Percentiles rank a stretch among this genome's conserved stretches.
Conservation (phyloP, 2,329 filamentous ascomycete genomes). For the Coniochaeta ligniaria region DNA sequence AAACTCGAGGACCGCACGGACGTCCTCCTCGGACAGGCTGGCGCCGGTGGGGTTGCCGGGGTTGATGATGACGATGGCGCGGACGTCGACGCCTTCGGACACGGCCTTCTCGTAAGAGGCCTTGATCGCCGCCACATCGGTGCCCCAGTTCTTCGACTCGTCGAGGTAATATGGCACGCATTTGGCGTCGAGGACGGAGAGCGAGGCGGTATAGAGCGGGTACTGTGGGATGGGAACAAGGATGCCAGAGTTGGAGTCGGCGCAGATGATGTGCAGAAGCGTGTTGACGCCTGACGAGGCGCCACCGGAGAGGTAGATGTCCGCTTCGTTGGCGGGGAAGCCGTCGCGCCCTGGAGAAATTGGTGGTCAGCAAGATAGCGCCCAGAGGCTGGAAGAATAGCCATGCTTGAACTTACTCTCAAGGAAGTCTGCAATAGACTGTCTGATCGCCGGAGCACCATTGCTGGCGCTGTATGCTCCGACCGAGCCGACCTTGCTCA, state of each 20-base stretch:
- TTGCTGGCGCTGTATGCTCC: conserved; percentile 95
- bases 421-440: conserved; percentile 89
- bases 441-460: conserved; percentile 76
- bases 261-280: conserved; percentile 82
- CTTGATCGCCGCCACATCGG: conserved; percentile 72
- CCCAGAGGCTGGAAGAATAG: background rate
- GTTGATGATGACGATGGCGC: conserved; percentile 95
- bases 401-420: conserved; percentile 53
- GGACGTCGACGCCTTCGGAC: conserved; percentile 73
- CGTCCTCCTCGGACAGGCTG: conserved; percentile 69
- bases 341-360: conserved; percentile 65
- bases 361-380: conserved; percentile 1
- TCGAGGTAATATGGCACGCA: conserved; percentile 93
- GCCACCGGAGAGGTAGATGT: conserved; percentile 86
- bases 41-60: conserved; percentile 96
- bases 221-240: conserved; percentile 97
- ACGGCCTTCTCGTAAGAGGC: conserved; percentile 67
- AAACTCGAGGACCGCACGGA: conserved; percentile 79
- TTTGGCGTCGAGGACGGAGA: conserved; percentile 75
- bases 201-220: conserved; percentile 90
- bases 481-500: conserved; percentile 81
- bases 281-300: conserved; percentile 94
- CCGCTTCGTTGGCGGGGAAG: conserved; percentile 69
- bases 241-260: conserved; percentile 68
- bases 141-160: conserved; percentile 81